Percentiles rank a stretch among this genome's conserved stretches.
Conservation (phyloP, 768 basidiomycete genomes). For the Lactifluus subvellereus region DNA sequence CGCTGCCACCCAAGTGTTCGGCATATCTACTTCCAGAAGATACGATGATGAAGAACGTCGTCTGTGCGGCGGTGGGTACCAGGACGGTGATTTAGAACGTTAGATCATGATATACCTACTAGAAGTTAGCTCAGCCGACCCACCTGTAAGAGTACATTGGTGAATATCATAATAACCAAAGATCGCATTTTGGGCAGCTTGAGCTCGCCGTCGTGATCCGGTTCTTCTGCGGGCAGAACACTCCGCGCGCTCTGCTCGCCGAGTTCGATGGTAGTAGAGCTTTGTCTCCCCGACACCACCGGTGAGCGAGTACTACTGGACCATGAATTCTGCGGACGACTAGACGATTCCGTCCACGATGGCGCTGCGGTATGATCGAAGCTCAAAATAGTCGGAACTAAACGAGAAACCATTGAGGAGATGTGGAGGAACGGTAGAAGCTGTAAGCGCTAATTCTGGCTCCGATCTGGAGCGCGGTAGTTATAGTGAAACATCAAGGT, state of each 20-base stretch:
- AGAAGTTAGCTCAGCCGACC: neutral
- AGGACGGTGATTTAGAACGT: neutral
- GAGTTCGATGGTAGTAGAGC: neutral
- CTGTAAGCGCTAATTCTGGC: neutral
- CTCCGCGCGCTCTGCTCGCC: neutral
- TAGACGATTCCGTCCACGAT: neutral
- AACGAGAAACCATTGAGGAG: neutral
- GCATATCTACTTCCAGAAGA: constrained; percentile 62
- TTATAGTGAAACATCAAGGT: neutral
- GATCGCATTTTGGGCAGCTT: constrained; percentile 45
- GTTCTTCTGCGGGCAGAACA: neutral
- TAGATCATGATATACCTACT: neutral
- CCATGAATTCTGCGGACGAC: neutral
- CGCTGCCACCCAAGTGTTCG: constrained; percentile 53
- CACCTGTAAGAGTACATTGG: constrained; percentile 45
- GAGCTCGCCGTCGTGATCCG: constrained; percentile 33
- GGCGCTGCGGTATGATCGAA: neutral
- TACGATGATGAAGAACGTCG: constrained; percentile 65
- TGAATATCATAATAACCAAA: constrained; percentile 39
- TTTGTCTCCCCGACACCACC: neutral
- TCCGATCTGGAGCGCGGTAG: neutral
- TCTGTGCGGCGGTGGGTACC: constrained; percentile 31
- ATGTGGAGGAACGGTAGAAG: neutral
- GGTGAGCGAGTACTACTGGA: neutral
- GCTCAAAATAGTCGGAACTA: constrained; percentile 9